Conservation (phyloP, 75 land plant genomes). For the Pseudotsuga menziesii region DNA sequence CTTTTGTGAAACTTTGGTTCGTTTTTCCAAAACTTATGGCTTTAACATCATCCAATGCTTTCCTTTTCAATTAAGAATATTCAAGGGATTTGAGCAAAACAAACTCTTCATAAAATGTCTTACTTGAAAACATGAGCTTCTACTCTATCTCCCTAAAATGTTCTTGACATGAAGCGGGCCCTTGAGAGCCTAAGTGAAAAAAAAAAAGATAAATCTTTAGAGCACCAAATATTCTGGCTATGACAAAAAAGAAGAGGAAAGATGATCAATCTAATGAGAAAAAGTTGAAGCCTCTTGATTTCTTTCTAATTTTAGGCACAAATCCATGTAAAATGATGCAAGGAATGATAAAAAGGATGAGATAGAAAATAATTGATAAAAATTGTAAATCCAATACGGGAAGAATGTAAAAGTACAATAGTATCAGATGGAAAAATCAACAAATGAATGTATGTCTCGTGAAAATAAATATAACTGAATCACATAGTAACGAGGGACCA, state of each 20-base stretch:
- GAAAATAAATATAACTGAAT: too few relatives aligned
- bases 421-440: not conserved
- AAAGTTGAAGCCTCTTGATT: not conserved
- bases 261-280: too few relatives aligned
- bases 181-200: conserved; percentile 40
- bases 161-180: conserved; percentile 91
- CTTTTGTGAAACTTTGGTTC: not conserved
- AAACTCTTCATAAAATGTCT: not conserved
- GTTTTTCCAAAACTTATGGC: not conserved
- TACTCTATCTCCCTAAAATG: conserved; percentile 62
- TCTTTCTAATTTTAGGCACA: not conserved
- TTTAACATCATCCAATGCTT: not conserved
- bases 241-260: not conserved
- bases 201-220: not conserved
- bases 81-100: not conserved
- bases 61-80: not conserved
- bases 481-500: too few relatives aligned
- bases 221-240: not conserved
- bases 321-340: not conserved
- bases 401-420: not conserved
- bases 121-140: not conserved
- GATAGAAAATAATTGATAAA: not conserved
- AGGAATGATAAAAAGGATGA: not conserved
- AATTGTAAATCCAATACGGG: not conserved
- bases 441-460: too few relatives aligned